A percentile compares a stretch with the other conserved stretches of the same genome.
These are phyloP conservation scores for Zymoseptoria brevis DNA, from an alignment of 2,329 filamentous ascomycete genomes.

Conservation along the genomic window DNA sequence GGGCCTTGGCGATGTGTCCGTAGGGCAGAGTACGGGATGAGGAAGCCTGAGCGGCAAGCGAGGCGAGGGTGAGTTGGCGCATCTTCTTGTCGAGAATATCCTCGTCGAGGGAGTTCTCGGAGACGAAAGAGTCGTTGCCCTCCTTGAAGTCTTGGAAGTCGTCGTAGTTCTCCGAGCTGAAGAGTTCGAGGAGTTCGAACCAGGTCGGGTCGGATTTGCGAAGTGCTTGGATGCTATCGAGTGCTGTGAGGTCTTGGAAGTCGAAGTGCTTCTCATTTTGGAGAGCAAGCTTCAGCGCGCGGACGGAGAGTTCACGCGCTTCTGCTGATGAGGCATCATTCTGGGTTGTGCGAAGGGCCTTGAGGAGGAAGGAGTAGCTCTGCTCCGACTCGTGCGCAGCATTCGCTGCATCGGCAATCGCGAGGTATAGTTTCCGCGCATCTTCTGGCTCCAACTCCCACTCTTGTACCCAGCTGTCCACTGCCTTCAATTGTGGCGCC, in stretches of 20 bases:
- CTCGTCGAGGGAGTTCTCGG: slow-evolving; percentile 63
- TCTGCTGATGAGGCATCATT: slow-evolving; percentile 50
- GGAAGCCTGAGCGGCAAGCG: slow-evolving; percentile 68
- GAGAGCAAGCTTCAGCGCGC: slow-evolving; percentile 60
- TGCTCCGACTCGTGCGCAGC: slow-evolving; percentile 71
- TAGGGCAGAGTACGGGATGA: slow-evolving; percentile 85
- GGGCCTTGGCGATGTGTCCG: slow-evolving; percentile 69
- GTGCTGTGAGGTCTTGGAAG: slow-evolving; percentile 62
- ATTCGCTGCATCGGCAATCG: slow-evolving; percentile 71
- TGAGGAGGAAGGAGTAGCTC: slow-evolving; percentile 63
- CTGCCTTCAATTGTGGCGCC: slow-evolving; percentile 71
- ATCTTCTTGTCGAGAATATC: slow-evolving; percentile 85
- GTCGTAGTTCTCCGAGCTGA: slow-evolving; percentile 87
- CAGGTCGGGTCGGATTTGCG: slow-evolving; percentile 75
- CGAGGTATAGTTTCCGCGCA: slow-evolving; percentile 73
- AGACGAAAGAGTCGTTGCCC: slow-evolving; percentile 78
- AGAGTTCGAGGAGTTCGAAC: slow-evolving; percentile 90
- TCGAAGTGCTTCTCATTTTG: slow-evolving; percentile 60
- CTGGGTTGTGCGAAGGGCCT: slow-evolving; percentile 68
- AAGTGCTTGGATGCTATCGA: slow-evolving; percentile 76
- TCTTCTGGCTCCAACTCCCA: slow-evolving; percentile 82
- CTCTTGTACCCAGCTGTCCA: slow-evolving; percentile 71
- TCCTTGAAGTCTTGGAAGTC: slow-evolving; percentile 94
- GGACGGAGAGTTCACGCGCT: slow-evolving; percentile 52
- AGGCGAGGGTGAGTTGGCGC: slow-evolving; percentile 86